phyloP scores from a whole-genome alignment of 148 eudicot genomes.

The Rheum nobile region DNA sequence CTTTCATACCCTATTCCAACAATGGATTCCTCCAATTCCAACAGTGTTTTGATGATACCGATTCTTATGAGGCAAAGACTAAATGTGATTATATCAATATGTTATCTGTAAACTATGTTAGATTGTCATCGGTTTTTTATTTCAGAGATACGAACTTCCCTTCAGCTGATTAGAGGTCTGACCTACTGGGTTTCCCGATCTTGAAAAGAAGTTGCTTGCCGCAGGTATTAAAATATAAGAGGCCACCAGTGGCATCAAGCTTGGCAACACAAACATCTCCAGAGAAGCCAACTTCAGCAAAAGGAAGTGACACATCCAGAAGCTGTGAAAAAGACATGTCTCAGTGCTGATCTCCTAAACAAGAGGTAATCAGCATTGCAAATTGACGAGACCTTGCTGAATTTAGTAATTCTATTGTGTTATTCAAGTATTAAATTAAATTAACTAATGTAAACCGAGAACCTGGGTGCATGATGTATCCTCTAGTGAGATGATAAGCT shows the following conservation, averaged over 20 bases:
- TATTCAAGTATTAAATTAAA: not conserved
- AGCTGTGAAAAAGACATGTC: constrained; percentile 54
- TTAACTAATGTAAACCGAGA: not conserved
- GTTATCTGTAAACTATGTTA: constrained; percentile 64
- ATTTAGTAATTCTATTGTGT: not conserved
- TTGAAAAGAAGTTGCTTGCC: constrained; percentile 93
- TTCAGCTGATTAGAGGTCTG: constrained; percentile 62
- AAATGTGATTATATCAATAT: not conserved
- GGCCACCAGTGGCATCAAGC: constrained; percentile 76
- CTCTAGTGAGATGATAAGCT: constrained; percentile 97
- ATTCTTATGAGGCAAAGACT: not conserved
- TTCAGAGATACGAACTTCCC: constrained; percentile 68
- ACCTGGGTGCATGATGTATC: constrained; percentile 99
- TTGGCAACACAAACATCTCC: constrained; percentile 78
- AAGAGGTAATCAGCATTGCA: constrained; percentile 1
- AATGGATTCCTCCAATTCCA: too few relatives aligned
- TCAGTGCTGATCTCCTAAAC: constrained; percentile 63
- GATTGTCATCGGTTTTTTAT: constrained; percentile 80
- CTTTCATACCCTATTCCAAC: too few relatives aligned
- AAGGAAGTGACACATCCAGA: constrained; percentile 76
- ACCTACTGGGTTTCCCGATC: constrained; percentile 81
- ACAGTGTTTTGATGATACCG: not conserved
- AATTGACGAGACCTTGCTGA: not conserved
- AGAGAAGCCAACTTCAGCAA: constrained; percentile 58
- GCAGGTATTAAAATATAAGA: constrained; percentile 66